These are phyloP conservation scores for Colletotrichum truncatum DNA, from an alignment of 2,329 filamentous ascomycete genomes.

Conservation along the genomic window DNA sequence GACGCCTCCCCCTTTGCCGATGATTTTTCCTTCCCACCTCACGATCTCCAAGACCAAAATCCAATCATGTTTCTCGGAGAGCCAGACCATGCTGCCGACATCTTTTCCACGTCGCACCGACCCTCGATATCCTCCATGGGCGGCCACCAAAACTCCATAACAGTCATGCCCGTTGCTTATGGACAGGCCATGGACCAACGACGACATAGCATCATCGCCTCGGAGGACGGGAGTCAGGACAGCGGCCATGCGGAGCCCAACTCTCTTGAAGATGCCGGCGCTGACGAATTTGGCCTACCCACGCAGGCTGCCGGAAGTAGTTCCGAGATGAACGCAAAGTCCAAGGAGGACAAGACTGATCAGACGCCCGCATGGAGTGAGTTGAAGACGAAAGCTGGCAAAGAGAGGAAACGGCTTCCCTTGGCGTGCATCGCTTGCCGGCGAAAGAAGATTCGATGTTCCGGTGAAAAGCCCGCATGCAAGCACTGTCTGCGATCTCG, in stretches of 20 bases:
- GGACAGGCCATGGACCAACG: conserved; percentile 35
- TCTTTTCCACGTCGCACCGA: conserved; percentile 41
- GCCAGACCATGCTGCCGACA: conserved; percentile 41
- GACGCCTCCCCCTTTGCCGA: conserved; percentile 57
- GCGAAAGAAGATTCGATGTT: conserved; percentile 97
- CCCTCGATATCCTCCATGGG: conserved; percentile 46
- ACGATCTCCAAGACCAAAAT: conserved; percentile 50
- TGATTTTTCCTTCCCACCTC: conserved; percentile 63
- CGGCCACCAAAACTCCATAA: conserved; percentile 46
- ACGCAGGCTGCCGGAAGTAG: conserved; percentile 57
- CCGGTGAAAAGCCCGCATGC: conserved; percentile 96
- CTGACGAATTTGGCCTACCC: conserved; percentile 68
- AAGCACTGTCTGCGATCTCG: conserved; percentile 94
- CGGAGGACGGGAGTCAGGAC: conserved; percentile 56
- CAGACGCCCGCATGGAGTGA: conserved; percentile 79
- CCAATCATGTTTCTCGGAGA: conserved; percentile 48
- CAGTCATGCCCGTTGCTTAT: conserved; percentile 42
- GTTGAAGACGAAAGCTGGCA: conserved; percentile 90
- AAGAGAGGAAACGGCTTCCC: conserved; percentile 92
- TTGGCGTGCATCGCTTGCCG: conserved; percentile 95
- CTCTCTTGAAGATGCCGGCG: conserved; percentile 61
- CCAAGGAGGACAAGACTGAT: conserved; percentile 67
- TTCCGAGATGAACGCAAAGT: conserved; percentile 61
- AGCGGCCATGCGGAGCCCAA: conserved; percentile 54
- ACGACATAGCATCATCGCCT: conserved; percentile 46